Conservation (phyloP, 140 eudicot genomes). For the Senecio squalidus region DNA sequence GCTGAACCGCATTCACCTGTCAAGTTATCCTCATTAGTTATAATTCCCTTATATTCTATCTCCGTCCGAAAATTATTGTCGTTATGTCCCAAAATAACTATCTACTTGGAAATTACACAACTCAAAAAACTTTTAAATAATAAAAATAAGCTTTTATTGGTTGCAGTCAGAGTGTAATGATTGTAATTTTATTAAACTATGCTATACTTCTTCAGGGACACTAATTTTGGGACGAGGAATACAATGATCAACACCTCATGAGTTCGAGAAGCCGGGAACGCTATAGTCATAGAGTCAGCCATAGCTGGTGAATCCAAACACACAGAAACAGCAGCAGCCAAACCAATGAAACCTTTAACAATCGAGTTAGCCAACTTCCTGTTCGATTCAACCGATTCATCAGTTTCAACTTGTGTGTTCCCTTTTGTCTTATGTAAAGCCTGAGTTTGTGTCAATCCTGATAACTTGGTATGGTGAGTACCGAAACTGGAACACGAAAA, state of each 20-base stretch:
- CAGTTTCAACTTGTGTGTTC: constrained; percentile 9
- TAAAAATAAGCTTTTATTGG: no score
- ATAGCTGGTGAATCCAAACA: constrained; percentile 60
- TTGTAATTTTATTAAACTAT: no score
- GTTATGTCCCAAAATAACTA: no score
- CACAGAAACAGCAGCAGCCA: constrained; percentile 77
- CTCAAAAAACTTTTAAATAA: no score
- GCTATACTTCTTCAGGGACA: no score
- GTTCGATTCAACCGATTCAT: constrained; percentile 17
- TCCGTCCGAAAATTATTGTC: background rate
- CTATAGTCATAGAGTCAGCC: constrained; percentile 84
- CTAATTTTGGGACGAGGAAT: background rate
- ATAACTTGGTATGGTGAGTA: constrained; percentile 16
- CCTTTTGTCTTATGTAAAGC: constrained; percentile 6
- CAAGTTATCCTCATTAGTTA: constrained; percentile 7
- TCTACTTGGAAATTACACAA: no score
- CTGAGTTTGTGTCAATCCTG: constrained; percentile 12
- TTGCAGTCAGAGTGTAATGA: no score
- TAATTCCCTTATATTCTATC: background rate
- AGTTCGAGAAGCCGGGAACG: constrained; percentile 91
- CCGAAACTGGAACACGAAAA: constrained; percentile 23
- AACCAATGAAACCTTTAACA: constrained; percentile 57
- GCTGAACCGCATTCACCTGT: constrained; percentile 87
- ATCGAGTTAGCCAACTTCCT: constrained; percentile 32
- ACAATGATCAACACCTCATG: constrained; percentile 57